phyloP scores from a whole-genome alignment of 2,329 filamentous ascomycete genomes.

The Cytospora schulzeri region DNA sequence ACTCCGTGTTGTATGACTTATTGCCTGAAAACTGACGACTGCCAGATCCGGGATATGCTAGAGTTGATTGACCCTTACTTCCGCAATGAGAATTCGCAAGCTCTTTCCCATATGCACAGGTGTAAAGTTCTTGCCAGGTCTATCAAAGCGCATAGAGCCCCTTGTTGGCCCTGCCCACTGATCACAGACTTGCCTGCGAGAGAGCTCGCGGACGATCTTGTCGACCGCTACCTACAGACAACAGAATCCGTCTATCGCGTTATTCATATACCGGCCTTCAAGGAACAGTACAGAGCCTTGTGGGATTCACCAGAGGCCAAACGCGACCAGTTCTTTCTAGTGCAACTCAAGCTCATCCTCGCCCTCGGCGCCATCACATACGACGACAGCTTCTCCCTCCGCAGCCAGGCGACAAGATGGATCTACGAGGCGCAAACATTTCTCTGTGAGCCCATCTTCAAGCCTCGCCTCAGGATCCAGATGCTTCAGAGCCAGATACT shows the following conservation, averaged over 20 bases:
- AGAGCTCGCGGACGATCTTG: conserved; percentile 50
- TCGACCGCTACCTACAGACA: conserved; percentile 56
- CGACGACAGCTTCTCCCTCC: conserved; percentile 48
- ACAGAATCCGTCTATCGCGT: conserved; percentile 60
- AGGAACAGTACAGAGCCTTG: conserved; percentile 53
- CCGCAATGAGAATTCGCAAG: neutral
- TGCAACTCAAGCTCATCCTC: conserved; percentile 58
- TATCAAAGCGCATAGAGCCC: conserved; percentile 45
- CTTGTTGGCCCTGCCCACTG: conserved; percentile 38
- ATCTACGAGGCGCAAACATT: conserved; percentile 56
- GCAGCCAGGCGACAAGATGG: conserved; percentile 50
- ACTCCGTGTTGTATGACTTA: neutral
- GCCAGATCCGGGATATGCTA: conserved; percentile 6
- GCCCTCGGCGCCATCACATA: conserved; percentile 53
- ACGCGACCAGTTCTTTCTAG: conserved; percentile 46
- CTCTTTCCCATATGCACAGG: conserved; percentile 37
- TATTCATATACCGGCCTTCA: conserved; percentile 59
- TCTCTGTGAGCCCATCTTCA: conserved; percentile 50
- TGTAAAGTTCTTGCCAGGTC: conserved; percentile 45
- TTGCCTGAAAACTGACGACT: neutral
- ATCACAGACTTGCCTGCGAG: conserved; percentile 45
- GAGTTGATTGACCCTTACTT: conserved; percentile 5
- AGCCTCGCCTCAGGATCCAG: conserved; percentile 50
- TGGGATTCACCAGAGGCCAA: conserved; percentile 44
- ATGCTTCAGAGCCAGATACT: conserved; percentile 57